These are phyloP conservation scores for Rhizopogon vulgaris DNA, from an alignment of 768 basidiomycete genomes.

Conservation along the genomic window DNA sequence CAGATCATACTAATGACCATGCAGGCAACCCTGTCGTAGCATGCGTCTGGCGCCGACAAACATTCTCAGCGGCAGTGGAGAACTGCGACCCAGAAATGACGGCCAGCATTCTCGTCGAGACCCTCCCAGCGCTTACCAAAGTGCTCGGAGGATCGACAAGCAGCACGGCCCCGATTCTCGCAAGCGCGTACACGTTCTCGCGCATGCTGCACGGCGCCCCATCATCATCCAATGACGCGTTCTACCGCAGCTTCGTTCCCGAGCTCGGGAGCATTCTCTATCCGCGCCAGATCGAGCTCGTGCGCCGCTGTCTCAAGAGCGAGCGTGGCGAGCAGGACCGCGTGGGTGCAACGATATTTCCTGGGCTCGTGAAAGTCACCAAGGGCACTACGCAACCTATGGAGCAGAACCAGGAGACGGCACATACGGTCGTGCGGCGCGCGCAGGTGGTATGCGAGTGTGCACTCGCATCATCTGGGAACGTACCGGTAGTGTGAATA, in stretches of 20 bases:
- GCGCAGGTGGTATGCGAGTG: slow-evolving; percentile 89
- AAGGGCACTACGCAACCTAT: slow-evolving; percentile 30
- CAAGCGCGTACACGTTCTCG: slow-evolving; percentile 72
- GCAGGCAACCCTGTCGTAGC: slow-evolving; percentile 85
- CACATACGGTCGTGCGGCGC: slow-evolving; percentile 71
- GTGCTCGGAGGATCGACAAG: slow-evolving; percentile 39
- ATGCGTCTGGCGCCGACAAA: slow-evolving; percentile 84
- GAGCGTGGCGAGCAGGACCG: slow-evolving; percentile 68
- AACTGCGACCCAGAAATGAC: slow-evolving; percentile 68
- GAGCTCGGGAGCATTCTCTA: slow-evolving; percentile 72
- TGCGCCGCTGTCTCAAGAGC: slow-evolving; percentile 73
- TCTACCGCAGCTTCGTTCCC: slow-evolving; percentile 84
- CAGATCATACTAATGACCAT: neutral
- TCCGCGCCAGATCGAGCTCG: slow-evolving; percentile 76
- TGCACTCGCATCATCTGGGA: slow-evolving; percentile 38
- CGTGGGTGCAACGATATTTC: slow-evolving; percentile 83
- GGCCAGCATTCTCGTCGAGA: slow-evolving; percentile 58
- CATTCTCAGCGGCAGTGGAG: slow-evolving; percentile 83
- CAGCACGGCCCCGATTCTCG: slow-evolving; percentile 53
- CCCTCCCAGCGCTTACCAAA: slow-evolving; percentile 58
- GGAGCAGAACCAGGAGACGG: slow-evolving; percentile 36
- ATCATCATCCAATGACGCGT: slow-evolving; percentile 52
- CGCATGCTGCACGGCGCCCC: slow-evolving; percentile 80
- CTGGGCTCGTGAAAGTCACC: slow-evolving; percentile 79
- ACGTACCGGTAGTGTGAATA: neutral